Base-by-base conservation (phyloP, 768 basidiomycete species). In the Suillus lakei region DNA sequence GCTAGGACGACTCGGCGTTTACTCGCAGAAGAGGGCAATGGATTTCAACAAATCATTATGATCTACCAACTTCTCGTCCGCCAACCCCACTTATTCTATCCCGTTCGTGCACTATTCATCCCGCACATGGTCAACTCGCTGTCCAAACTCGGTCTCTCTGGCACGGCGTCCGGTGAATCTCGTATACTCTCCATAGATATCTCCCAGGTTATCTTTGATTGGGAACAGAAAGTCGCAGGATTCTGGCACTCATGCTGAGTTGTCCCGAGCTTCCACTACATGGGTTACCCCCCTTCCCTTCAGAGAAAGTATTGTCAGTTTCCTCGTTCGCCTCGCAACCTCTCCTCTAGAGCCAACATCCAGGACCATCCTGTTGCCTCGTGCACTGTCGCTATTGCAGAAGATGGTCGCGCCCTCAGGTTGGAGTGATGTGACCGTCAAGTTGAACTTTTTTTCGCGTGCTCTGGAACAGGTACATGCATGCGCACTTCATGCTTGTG, bases 1-100 rank as follows among this genome's bases (percentile, higher is more conserved):
- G 96, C 96, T 5, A 88, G 85, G 72, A 89, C 89, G 15, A 95
- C 95, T 3, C 86, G 96, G 50, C 87, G 90, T 54, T 83, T 98
- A 38, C 84, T 99, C 43, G 86, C 90, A 21, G 98, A 99, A 77
- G 98, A 99, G 73, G 91, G 91, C 3, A 85, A 86, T 60, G 84
- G 85, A 32, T 82, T 86, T 55, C 80, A 85, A 51, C 86, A 96
- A 66, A 85, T 92, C 61, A 88, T 91, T 66, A 84, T 85, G 67
- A 92, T 98, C 60, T 99, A 98, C 74, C 91, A 96, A 67, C 86
- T 99, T 62, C 91, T 99, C 64, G 90, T 95, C 67, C 92, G 95
- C 66, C 95, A 98, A 66, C 88, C 93, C 0, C 86, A 94, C 61
- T 83, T 98, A 10, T 99, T 98, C 79, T 99, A 91, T 81, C 90